A percentile compares a stretch with the other conserved stretches of the same genome.
Evolutionary conservation across 441 rosid genomes (phyloP).

Genomic region (Pelargonium myrrhifolium): DNA sequence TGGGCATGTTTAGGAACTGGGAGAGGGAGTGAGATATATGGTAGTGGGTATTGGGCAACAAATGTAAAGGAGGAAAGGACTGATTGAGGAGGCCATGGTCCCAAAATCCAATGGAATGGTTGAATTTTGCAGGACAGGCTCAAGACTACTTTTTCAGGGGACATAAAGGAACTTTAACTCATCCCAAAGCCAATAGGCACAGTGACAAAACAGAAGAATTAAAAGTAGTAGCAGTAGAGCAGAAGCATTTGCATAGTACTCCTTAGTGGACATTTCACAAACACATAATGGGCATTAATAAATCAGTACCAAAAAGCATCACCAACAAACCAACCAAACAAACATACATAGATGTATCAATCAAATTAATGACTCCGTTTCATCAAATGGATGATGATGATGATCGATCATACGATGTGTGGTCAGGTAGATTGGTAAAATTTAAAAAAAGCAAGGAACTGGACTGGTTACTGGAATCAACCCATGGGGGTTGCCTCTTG

Average conservation of each 20-base stretch:
- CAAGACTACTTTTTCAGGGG: constrained; percentile 19
- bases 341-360: no score
- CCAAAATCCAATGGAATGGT: constrained; percentile 14
- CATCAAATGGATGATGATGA: constrained; percentile 1
- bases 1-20: background rate
- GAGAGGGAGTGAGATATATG: constrained; percentile 1
- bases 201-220: constrained; percentile 22
- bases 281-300: constrained; percentile 7
- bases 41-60: constrained; percentile 7
- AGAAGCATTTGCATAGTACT: constrained; percentile 2
- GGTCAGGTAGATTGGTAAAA: background rate
- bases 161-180: constrained; percentile 29
- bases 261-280: constrained; percentile 6
- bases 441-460: background rate
- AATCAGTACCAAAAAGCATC: constrained; percentile 1
- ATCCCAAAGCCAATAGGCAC: constrained; percentile 24
- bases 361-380: constrained; percentile 3
- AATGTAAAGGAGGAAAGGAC: background rate
- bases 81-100: constrained; percentile 16
- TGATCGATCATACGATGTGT: background rate
- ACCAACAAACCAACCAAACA: no score
- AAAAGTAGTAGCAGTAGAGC: background rate
- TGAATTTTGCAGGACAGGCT: constrained; percentile 25
- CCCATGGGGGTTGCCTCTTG: constrained; percentile 19
- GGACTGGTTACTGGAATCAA: constrained; percentile 8